Evolutionary conservation across 805 yeast species (phyloP), one percentile per base, ranked within the genome.

Genomic region (Trichomonascus vanleenenianus): DNA sequence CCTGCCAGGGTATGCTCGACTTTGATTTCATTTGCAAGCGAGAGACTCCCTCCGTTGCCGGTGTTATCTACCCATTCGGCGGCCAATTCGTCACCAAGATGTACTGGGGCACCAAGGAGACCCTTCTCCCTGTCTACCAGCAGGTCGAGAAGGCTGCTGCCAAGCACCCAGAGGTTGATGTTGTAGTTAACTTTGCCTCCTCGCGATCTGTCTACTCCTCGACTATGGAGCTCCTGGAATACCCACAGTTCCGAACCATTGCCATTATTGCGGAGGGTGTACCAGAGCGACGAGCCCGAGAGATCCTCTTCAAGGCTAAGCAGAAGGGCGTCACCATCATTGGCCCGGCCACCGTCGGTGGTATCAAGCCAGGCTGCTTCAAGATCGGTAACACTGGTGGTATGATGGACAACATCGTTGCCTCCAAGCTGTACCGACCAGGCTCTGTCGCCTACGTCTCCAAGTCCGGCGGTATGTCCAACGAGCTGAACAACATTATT

Each of bases 71-170:
- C 56, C 74, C 74, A 32, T 69, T 69, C 50, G 74, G 74, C 39
- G 72, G 72, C 40, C 73, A 69, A 50, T 66, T 63, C 49, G 66
- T 66, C 54, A 57, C 70, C 48, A 69, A 69, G 59, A 62, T 69
- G 72, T 69, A 70, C 67, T 69, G 74, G 74, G 74, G 74, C 39
- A 69, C 74, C 56, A 65, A 67, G 64, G 74, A 69, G 59, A 67
- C 70, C 12, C 60, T 70, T 16, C 55, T 69, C 20, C 74, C 74
- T 3, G 73, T 68, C 46, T 69, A 70, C 64, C 73, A 68, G 57
- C 59, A 65, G 50, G 69, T 67, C 25, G 60, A 55, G 41, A 62
- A 60, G 57, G 74, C 74, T 20, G 64, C 59, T 15, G 60, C 63
- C 36, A 35, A 65, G 63, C 74, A 69, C 60, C 73, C 74, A 42